Base-by-base conservation (phyloP, 2,329 filamentous ascomycete species). In the Ophiostoma pallidulum region DNA sequence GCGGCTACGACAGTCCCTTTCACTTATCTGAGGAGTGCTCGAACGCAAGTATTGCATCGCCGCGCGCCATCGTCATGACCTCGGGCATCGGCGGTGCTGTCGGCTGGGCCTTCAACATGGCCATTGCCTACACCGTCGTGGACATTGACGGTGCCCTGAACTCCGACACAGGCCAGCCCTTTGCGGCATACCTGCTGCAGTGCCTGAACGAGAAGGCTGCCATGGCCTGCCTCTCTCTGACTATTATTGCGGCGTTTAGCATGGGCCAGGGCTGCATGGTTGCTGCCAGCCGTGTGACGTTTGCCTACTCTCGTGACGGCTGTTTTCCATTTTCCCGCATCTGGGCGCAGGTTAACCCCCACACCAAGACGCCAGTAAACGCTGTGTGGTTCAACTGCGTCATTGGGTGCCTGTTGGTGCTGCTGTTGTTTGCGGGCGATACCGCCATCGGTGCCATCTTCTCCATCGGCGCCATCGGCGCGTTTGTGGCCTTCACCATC, bases 201-300 rank as follows among this genome's bases (percentile, higher is more conserved):
- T 72, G 82, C 39, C 66, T 86, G 50, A 74, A 77, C 1, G 68
- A 75, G 48, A 76, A 75, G 45, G 69, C 73, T 2, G 78, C 78
- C 4, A 66, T 84, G 22, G 77, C 77, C 1, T 75, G 85, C 43
- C 73, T 86, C 12, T 65, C 73, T 0, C 62, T 86, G 36, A 86
- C 81, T 2, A 83, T 86, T 53, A 68, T 86, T 35, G 82, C 80
- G 49, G 77, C 79, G 2, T 86, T 85, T 58, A 77, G 74, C 35
- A 85, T 86, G 78, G 82, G 82, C 6, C 81, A 86, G 60, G 82
- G 80, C 2, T 84, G 80, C 59, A 85, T 84, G 78, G 75, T 86
- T 12, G 68, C 70, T 10, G 70, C 70, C 6, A 82, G 76, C 19
- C 73, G 83, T 41, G 82, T 85, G 38, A 83, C 80, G 1, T 87